phyloP scores from a whole-genome alignment of 768 basidiomycete species.

The Lyophyllum atratum region DNA sequence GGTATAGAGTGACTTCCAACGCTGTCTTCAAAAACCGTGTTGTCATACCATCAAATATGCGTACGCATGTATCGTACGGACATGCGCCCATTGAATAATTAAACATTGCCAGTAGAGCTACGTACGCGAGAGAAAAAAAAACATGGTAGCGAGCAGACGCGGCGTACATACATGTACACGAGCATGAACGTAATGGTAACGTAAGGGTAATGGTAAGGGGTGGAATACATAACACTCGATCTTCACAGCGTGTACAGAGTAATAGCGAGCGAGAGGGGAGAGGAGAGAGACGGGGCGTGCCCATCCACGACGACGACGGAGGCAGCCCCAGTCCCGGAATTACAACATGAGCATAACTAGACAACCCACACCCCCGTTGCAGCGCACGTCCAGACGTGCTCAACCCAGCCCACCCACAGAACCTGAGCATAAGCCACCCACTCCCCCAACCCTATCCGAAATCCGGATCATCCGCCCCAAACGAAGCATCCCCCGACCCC shows the following conservation, averaged over 20 bases:
- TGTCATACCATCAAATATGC: too few species aligned
- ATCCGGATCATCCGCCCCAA: constrained; percentile 14
- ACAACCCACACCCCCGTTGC: neutral
- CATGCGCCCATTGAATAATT: too few species aligned
- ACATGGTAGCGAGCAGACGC: neutral
- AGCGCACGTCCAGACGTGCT: neutral
- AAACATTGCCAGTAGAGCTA: too few species aligned
- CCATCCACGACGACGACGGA: neutral
- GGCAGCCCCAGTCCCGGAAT: too few species aligned
- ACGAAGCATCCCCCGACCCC: constrained; percentile 1
- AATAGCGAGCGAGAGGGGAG: neutral
- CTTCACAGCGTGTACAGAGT: neutral
- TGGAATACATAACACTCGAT: neutral
- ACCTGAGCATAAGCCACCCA: neutral
- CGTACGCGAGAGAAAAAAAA: too few species aligned
- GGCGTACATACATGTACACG: neutral
- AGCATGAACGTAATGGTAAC: neutral
- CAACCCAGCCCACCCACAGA: too few species aligned
- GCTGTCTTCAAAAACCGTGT: too few species aligned
- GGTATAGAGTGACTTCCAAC: too few species aligned
- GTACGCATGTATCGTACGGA: too few species aligned
- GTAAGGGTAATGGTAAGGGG: neutral
- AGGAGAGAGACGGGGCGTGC: neutral
- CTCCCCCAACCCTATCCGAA: constrained; percentile 4
- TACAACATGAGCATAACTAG: neutral